Percentiles rank a stretch among this genome's conserved stretches.
These are phyloP conservation scores for Scheffersomyces stambukii DNA, from an alignment of 1,139 yeast species.

Conservation along the genomic window DNA sequence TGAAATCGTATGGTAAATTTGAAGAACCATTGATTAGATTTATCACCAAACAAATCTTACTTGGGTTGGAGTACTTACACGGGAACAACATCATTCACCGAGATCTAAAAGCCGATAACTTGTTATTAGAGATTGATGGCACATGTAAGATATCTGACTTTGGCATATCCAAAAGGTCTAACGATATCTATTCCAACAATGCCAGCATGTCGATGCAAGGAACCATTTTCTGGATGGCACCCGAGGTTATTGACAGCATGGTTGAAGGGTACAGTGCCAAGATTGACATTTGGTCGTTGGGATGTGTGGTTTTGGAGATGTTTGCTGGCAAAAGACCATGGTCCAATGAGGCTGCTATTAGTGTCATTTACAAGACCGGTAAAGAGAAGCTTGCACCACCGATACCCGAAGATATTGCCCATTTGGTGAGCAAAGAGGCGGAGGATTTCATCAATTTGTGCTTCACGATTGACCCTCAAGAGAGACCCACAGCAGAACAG, in stretches of 20 bases:
- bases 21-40: conserved; percentile 73
- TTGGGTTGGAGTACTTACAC: conserved; percentile 84
- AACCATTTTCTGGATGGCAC: conserved; percentile 99
- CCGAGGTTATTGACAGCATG: conserved; percentile 86
- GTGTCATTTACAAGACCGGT: conserved; percentile 74
- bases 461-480: conserved; percentile 75
- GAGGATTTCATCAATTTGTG: conserved; percentile 70
- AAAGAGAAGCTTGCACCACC: conserved; percentile 86
- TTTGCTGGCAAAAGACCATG: conserved; percentile 82
- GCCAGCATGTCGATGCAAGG: conserved; percentile 99
- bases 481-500: conserved; percentile 81
- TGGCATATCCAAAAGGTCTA: conserved; percentile 88
- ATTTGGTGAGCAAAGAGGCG: conserved; percentile 53
- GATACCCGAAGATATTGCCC: conserved; percentile 79
- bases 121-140: conserved; percentile 86
- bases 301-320: conserved; percentile 96
- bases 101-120: conserved; percentile 93
- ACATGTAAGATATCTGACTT: conserved; percentile 95
- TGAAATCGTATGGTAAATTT: conserved; percentile 80
- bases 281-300: conserved; percentile 88
- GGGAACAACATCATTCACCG: conserved; percentile 86
- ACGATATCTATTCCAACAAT: conserved; percentile 82
- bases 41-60: conserved; percentile 73
- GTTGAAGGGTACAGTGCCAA: conserved; percentile 96
- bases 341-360: conserved; percentile 75